A percentile compares a stretch with the other conserved stretches of the same genome.
phyloP scores from a whole-genome alignment of 2,329 filamentous ascomycete genomes.

The Canariomyces notabilis region DNA sequence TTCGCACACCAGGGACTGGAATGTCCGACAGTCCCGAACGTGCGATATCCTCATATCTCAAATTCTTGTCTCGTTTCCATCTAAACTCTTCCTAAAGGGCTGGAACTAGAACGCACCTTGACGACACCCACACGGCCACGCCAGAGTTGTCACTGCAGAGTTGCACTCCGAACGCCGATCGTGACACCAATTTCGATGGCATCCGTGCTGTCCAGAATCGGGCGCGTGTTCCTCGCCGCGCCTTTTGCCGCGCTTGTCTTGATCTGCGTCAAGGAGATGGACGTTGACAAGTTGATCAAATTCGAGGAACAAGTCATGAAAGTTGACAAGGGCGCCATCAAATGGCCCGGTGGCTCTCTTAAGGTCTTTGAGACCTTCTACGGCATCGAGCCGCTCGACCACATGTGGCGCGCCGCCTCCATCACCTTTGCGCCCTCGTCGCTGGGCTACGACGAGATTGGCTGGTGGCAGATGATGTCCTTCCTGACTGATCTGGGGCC shows the following conservation, averaged over 20 bases:
- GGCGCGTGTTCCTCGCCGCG: background rate
- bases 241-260: background rate
- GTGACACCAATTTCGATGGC: no score
- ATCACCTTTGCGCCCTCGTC: slow-evolving; percentile 21
- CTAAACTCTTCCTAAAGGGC: no score
- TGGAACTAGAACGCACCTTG: no score
- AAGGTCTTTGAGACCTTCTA: slow-evolving; percentile 20
- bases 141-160: no score
- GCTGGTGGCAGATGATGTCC: slow-evolving; percentile 24
- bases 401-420: slow-evolving; percentile 18
- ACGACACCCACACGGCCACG: no score
- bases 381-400: slow-evolving; percentile 14
- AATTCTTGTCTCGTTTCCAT: no score
- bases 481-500: slow-evolving; percentile 25
- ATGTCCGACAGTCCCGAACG: no score
- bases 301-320: background rate
- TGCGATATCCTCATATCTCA: no score
- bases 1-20: no score
- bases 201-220: background rate
- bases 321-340: slow-evolving; percentile 9
- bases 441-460: slow-evolving; percentile 19
- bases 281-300: background rate
- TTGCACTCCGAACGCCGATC: no score
- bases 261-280: background rate
- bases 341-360: slow-evolving; percentile 20